These are phyloP conservation scores for Metschnikowia sp. DNA, from an alignment of 805 yeast species.

Conservation along the genomic window DNA sequence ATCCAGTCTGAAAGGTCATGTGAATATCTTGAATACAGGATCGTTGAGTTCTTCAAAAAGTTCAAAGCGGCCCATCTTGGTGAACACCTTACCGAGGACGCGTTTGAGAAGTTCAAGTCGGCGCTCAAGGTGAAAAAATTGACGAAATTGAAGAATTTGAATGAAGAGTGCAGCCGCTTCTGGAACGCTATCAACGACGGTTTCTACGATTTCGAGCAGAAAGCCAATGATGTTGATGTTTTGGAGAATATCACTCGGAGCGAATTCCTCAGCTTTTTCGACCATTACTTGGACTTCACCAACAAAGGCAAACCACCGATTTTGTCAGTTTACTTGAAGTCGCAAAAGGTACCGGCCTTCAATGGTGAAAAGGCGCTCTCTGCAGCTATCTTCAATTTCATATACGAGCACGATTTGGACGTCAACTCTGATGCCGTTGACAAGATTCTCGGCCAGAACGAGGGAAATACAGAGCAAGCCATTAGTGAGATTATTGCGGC, in stretches of 20 bases:
- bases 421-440: constrained; percentile 27
- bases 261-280: constrained; percentile 57
- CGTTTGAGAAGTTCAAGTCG: constrained; percentile 63
- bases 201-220: constrained; percentile 67
- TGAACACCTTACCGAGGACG: constrained; percentile 52
- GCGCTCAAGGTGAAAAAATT: constrained; percentile 64
- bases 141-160: constrained; percentile 72
- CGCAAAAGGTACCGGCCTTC: constrained; percentile 37
- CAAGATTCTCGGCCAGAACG: constrained; percentile 7
- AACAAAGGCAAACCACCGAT: constrained; percentile 16
- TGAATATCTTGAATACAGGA: constrained; percentile 70
- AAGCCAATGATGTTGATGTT: constrained; percentile 53
- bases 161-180: constrained; percentile 67
- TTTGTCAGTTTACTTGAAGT: constrained; percentile 44
- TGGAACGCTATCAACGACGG: constrained; percentile 72
- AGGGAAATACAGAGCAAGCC: constrained; percentile 13
- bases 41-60: constrained; percentile 57
- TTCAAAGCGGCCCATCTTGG: constrained; percentile 43
- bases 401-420: constrained; percentile 21
- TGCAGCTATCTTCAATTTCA: constrained; percentile 26
- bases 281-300: constrained; percentile 34
- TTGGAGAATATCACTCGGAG: constrained; percentile 51
- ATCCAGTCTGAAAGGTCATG: constrained; percentile 83
- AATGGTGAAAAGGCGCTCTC: constrained; percentile 21
- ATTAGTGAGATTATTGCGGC: constrained; percentile 14